A percentile compares a stretch with the other conserved stretches of the same genome.
Conservation (phyloP, 2,329 filamentous ascomycete genomes). For the Botrytis cinerea region DNA sequence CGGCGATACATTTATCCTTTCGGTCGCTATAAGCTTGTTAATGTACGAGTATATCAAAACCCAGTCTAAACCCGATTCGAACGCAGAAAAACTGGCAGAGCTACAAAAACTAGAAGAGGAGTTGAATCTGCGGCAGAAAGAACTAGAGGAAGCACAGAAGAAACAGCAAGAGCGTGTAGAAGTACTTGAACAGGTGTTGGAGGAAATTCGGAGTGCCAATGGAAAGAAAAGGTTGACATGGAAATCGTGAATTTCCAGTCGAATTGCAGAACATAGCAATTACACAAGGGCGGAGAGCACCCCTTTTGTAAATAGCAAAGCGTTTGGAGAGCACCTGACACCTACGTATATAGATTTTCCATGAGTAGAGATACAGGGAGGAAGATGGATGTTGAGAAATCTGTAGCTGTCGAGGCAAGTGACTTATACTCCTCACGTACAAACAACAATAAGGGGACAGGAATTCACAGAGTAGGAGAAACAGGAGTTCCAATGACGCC, state of each 20-base stretch:
- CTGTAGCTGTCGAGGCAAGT: background rate
- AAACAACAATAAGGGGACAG: background rate
- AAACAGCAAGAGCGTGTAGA: constrained; percentile 41
- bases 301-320: background rate
- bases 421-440: background rate
- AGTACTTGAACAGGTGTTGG: constrained; percentile 39
- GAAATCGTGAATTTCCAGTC: constrained; percentile 10
- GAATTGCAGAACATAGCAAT: background rate
- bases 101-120: constrained; percentile 58
- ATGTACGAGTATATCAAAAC: constrained; percentile 63
- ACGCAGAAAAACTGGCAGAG: constrained; percentile 54
- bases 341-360: background rate
- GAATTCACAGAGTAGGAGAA: background rate
- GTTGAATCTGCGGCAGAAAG: constrained; percentile 50
- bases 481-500: background rate
- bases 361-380: background rate
- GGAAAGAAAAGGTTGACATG: constrained; percentile 35
- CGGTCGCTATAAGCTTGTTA: constrained; percentile 58
- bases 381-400: background rate
- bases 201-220: constrained; percentile 37
- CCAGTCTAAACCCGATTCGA: constrained; percentile 61
- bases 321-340: background rate
- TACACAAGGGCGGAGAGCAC: background rate
- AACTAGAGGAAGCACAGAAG: constrained; percentile 53
- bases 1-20: constrained; percentile 63